Evolutionary conservation across 2,329 filamentous ascomycete species (phyloP).

Genomic region (Alternaria postmessia): DNA sequence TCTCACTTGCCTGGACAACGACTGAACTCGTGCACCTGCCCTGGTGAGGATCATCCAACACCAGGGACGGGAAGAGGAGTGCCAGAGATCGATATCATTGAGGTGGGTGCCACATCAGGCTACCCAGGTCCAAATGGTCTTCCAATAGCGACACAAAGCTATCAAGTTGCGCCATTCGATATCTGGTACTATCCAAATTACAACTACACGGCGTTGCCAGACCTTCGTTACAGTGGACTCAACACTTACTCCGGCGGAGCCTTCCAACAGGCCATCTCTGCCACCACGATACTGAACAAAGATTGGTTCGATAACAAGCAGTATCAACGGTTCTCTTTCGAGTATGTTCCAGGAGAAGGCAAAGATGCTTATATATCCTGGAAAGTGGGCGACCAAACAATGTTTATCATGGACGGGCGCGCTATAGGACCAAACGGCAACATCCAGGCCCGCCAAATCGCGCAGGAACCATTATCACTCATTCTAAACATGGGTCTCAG

Average conservation of each 20-base stretch:
- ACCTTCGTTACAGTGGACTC: conserved; percentile 57
- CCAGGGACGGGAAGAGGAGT: conserved; percentile 58
- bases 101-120: conserved; percentile 56
- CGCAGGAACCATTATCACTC: conserved; percentile 63
- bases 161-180: conserved; percentile 61
- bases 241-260: conserved; percentile 64
- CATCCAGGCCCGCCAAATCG: conserved; percentile 57
- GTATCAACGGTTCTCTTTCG: conserved; percentile 65
- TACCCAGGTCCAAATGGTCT: conserved; percentile 36
- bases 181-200: conserved; percentile 62
- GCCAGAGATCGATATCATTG: conserved; percentile 60
- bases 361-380: conserved; percentile 59
- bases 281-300: conserved; percentile 63
- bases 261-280: conserved; percentile 65
- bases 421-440: conserved; percentile 64
- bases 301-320: conserved; percentile 63
- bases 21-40: conserved; percentile 56
- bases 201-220: conserved; percentile 60
- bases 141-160: conserved; percentile 59
- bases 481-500: conserved; percentile 64
- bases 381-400: conserved; percentile 61
- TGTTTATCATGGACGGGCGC: conserved; percentile 61
- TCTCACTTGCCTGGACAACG: conserved; percentile 56
- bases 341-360: conserved; percentile 60
- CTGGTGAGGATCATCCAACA: conserved; percentile 57